A percentile compares a stretch with the other conserved stretches of the same genome.
phyloP scores from a whole-genome alignment of 2,329 filamentous ascomycete species.

The Endoconidiophora polonica region DNA sequence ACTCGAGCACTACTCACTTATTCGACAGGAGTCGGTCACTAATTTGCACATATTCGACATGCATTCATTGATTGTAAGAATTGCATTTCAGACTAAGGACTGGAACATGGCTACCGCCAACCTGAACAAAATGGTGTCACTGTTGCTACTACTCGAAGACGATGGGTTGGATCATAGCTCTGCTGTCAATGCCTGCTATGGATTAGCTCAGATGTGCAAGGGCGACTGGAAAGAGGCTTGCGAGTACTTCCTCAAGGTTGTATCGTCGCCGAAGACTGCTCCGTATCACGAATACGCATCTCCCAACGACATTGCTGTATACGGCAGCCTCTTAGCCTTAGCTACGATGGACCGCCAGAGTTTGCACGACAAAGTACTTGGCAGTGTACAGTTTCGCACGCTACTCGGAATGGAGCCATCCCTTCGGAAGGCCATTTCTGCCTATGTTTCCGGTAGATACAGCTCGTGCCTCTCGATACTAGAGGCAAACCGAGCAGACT shows the following conservation, averaged over 20 bases:
- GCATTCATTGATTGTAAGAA: conserved; percentile 58
- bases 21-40: conserved; percentile 81
- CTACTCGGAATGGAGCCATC: conserved; percentile 90
- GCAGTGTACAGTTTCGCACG: conserved; percentile 63
- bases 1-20: conserved; percentile 62
- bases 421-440: conserved; percentile 73
- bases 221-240: conserved; percentile 29
- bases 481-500: conserved; percentile 67
- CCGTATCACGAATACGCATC: conserved; percentile 58
- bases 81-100: conserved; percentile 59
- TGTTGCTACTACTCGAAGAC: conserved; percentile 14
- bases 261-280: conserved; percentile 44
- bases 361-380: conserved; percentile 59
- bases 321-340: conserved; percentile 77
- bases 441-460: conserved; percentile 85
- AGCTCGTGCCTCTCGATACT: conserved; percentile 68
- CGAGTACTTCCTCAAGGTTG: conserved; percentile 17
- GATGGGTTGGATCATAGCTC: conserved; percentile 20
- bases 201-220: conserved; percentile 41
- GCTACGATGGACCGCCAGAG: conserved; percentile 72
- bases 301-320: conserved; percentile 78
- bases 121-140: conserved; percentile 44
- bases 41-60: conserved; percentile 72
- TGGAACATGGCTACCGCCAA: conserved; percentile 52
- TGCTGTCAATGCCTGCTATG: conserved; percentile 18